Evolutionary conservation across 2,329 filamentous ascomycete species (phyloP).

Genomic region (Sporothrix pallida): DNA sequence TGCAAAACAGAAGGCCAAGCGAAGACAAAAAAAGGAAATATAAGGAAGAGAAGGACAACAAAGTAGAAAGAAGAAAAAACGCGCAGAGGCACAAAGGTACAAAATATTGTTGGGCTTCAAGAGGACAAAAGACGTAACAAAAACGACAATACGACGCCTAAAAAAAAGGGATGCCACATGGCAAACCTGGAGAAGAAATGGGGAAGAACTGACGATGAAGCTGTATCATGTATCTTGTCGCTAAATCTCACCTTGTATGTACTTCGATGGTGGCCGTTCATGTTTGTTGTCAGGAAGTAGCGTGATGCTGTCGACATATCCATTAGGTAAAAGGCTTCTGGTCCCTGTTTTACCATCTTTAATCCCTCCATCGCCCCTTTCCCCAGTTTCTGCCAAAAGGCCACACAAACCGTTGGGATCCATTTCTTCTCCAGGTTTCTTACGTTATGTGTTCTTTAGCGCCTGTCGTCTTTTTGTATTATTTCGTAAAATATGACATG

Average conservation of each 20-base stretch:
- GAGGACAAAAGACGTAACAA: background rate
- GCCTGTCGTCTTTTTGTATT: background rate
- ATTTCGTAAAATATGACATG: background rate
- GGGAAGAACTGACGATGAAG: background rate
- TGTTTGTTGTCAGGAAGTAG: background rate
- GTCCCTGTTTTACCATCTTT: background rate
- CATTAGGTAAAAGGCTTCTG: constrained; percentile 23
- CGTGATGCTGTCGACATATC: constrained; percentile 1
- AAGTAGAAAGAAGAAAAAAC: background rate
- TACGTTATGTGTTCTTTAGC: background rate
- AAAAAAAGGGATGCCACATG: background rate
- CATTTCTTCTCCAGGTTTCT: constrained; percentile 8
- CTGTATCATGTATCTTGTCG: background rate
- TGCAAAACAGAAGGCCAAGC: background rate
- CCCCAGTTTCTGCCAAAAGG: constrained; percentile 7
- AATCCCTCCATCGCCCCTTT: background rate
- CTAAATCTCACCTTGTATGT: background rate
- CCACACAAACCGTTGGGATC: background rate
- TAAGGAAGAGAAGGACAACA: too few relatives aligned
- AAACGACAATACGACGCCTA: background rate
- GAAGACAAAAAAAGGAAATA: too few relatives aligned
- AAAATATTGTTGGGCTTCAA: background rate
- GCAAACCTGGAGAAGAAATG: background rate
- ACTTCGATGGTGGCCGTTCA: background rate
- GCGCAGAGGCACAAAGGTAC: background rate